Evolutionary conservation across 108 stramenopile species (phyloP), one percentile per base, ranked within the genome.

Genomic region (Parietichytrium sp.): DNA sequence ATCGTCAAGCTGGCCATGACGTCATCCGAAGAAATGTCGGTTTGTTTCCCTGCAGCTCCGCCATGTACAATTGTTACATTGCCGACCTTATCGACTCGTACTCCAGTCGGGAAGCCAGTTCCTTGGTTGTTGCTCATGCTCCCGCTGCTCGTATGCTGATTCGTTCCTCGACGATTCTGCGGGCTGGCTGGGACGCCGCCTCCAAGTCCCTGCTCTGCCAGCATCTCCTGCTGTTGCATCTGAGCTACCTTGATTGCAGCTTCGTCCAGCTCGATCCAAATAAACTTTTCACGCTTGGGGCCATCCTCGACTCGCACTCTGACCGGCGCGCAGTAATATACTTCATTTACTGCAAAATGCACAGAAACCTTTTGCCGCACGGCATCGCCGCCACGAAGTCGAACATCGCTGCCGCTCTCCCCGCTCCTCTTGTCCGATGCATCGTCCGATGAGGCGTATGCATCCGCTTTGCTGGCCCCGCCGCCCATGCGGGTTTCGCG

Each of bases 211-310:
- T n/a, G n/a, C n/a, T n/a, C n/a, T n/a, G n/a, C n/a, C n/a, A n/a
- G n/a, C n/a, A n/a, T n/a, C 45, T 72, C 61, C 61, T 42, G 45
- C 1, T 72, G 38, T 31, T 33, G 23, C 36, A n/a, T 42, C 6
- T 36, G 38, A 6, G 42, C 61, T 33, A 38, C 2, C 23, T 72
- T 42, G 10, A 72, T 38, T 16, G 61, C 61, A 12, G 38, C 38
- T 42, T 72, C 61, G 33, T 72, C 61, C 38, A 72, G 61, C 20
- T 72, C 61, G 2, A 72, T 72, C 61, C 61, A 72, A 27, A 72
- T 72, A 42, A 45, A 72, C 38, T 42, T 72, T 20, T 72, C 61
- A 7, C 42, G 61, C 61, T 72, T 72, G 10, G 61, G 38, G 38
- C 20, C 6, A 18, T 50, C n/a, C n/a, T 16, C n/a, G 61, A 72